A percentile compares a stretch with the other conserved stretches of the same genome.
phyloP scores from a whole-genome alignment of 441 rosid genomes.

The Erodium moschatum region DNA sequence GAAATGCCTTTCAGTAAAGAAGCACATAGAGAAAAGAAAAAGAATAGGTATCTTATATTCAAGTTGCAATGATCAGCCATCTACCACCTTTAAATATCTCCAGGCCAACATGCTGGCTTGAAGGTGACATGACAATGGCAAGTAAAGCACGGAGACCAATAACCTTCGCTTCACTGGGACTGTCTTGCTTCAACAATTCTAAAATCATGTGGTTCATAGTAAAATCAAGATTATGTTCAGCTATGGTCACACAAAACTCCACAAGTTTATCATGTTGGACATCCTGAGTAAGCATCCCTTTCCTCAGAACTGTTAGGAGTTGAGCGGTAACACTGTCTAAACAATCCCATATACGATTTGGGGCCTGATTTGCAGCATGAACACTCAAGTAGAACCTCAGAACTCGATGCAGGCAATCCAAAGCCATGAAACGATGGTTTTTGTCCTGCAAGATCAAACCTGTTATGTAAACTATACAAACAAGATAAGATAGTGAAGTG shows the following conservation, averaged over 20 bases:
- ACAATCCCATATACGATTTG: conserved; percentile 94
- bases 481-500: too few species aligned
- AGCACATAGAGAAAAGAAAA: conserved; percentile 4
- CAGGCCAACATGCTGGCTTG: conserved; percentile 79
- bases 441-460: conserved; percentile 60
- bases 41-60: conserved; percentile 12
- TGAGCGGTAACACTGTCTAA: conserved; percentile 98
- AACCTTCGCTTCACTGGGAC: conserved; percentile 93
- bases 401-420: conserved; percentile 96
- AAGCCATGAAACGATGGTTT: conserved; percentile 94
- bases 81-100: conserved; percentile 78
- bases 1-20: conserved; percentile 12
- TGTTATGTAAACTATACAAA: background rate
- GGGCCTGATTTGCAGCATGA: conserved; percentile 86
- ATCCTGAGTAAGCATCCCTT: conserved; percentile 96
- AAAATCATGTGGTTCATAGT: conserved; percentile 97
- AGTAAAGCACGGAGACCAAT: conserved; percentile 96
- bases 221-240: conserved; percentile 98
- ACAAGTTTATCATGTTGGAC: conserved; percentile 96
- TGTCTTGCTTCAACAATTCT: conserved; percentile 94
- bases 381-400: conserved; percentile 93
- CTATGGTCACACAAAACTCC: conserved; percentile 92
- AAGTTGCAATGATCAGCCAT: conserved; percentile 18
- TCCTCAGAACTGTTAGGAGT: conserved; percentile 73
- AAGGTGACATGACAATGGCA: conserved; percentile 87